Conservation (phyloP, 2,329 filamentous ascomycete species). For the Capronia coronata region DNA sequence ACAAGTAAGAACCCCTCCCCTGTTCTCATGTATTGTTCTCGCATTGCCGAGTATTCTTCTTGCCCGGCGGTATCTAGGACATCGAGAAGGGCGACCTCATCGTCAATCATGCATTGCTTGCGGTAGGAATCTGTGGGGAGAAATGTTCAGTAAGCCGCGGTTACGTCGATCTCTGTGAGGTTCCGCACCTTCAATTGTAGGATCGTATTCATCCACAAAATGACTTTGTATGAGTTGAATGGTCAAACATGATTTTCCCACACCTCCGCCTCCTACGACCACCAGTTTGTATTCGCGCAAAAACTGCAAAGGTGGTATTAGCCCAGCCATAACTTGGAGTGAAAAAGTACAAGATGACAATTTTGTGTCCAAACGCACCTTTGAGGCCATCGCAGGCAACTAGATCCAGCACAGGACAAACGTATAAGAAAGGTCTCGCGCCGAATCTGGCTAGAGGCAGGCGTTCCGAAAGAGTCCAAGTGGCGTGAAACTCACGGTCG, state of each 20-base stretch:
- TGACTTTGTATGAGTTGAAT: conserved; percentile 95
- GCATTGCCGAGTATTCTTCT: conserved; percentile 98
- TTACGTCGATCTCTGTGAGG: no score
- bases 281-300: conserved; percentile 92
- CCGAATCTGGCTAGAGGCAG: conserved; percentile 17
- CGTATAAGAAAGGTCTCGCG: conserved; percentile 3
- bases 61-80: conserved; percentile 97
- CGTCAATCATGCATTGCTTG: conserved; percentile 98
- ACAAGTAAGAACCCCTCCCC: conserved; percentile 96
- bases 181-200: conserved; percentile 81
- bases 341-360: conserved; percentile 2
- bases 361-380: conserved; percentile 33
- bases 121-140: conserved; percentile 84
- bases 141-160: no score
- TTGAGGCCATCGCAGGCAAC: conserved; percentile 34
- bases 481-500: conserved; percentile 10
- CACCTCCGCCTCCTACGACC: conserved; percentile 94
- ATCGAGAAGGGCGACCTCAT: conserved; percentile 94
- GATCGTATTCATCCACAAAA: conserved; percentile 99
- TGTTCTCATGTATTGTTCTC: conserved; percentile 99
- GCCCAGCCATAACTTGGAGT: conserved; percentile 29
- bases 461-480: conserved; percentile 14
- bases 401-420: conserved; percentile 4
- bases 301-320: conserved; percentile 51
- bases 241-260: conserved; percentile 98